A percentile compares a stretch with the other conserved stretches of the same genome.
Conservation (phyloP, 306 rosid genomes). For the Pyrus betulifolia region DNA sequence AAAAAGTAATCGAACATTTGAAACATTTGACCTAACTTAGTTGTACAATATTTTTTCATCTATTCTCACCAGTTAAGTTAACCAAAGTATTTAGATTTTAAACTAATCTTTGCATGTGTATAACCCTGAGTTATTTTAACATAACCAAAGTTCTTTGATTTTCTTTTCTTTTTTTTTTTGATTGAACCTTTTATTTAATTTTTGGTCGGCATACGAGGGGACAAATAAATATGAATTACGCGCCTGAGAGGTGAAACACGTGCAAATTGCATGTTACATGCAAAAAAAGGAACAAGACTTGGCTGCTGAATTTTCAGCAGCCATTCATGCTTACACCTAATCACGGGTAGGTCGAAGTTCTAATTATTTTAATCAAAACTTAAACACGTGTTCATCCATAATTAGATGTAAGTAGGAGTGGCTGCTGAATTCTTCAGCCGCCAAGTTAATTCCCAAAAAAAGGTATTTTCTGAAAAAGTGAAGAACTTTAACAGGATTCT, state of each 20-base stretch:
- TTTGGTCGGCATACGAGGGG: neutral
- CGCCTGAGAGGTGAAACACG: slow-evolving; percentile 14
- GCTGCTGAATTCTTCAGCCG: too few relatives aligned
- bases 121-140: too few relatives aligned
- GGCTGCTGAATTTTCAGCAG: too few relatives aligned
- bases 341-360: too few relatives aligned
- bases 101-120: neutral
- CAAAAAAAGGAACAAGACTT: neutral
- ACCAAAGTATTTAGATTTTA: neutral
- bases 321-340: too few relatives aligned
- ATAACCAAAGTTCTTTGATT: neutral
- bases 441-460: neutral
- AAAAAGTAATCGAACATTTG: too few relatives aligned
- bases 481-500: neutral
- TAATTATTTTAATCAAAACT: too few relatives aligned
- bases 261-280: neutral
- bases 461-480: neutral
- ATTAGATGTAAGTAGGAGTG: too few relatives aligned
- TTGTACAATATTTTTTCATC: too few relatives aligned
- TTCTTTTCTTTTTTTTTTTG: neutral
- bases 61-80: neutral
- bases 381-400: too few relatives aligned
- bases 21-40: neutral
- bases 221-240: neutral
- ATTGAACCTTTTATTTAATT: neutral